Evolutionary conservation across 1,284 basidiomycete species (phyloP), one percentile per base, ranked within the genome.

Genomic region (Sporisorium iseilematis-ciliati): DNA sequence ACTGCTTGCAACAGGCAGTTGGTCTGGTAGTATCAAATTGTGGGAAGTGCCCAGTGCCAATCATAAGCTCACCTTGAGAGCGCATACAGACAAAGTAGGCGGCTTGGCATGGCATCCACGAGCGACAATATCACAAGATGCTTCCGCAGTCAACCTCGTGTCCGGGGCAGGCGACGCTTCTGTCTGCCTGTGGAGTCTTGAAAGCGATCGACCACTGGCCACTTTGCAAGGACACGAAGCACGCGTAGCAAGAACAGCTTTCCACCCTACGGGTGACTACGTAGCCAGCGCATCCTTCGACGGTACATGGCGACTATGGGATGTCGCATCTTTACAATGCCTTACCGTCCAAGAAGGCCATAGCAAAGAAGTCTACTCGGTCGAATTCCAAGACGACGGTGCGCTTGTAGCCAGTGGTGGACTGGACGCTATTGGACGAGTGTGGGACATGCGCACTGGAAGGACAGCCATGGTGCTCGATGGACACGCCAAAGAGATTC

Each of bases 301-400:
- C 85, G 97, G 94, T 4, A 94, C 96, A n/a, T 99, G 97, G 96
- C 88, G 97, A 42, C 86, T 99, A 51, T 99, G 97, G 97, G 95
- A 99, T 85, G 91, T 94, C 2, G 88, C 89, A 49, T 92, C 90
- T 1, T 87, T 90, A 2, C 90, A 91, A 81, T 95, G 97, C 81
- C 86, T 99, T 3, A 87, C 97, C 21, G 86, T 94, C 2, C 97
- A 99, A 86, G 96, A 99, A 85, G 97, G 97, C 0, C 97, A 99
- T 84, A 95, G 94, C 18, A 95, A 95, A 84, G 95, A 97, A 84
- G 95, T 99, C 0, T 98, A 97, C 84, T 89, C 94, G 2, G 89
- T 99, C 20, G 94, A 95, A 63, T 99, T 97, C 84, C 97, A 99
- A 84, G 90, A 92, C 77, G 97, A 99, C 84, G 97, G 97, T 4